These are phyloP conservation scores for Lentinus tigrinus DNA, from an alignment of 768 basidiomycete genomes.

Conservation along the genomic window DNA sequence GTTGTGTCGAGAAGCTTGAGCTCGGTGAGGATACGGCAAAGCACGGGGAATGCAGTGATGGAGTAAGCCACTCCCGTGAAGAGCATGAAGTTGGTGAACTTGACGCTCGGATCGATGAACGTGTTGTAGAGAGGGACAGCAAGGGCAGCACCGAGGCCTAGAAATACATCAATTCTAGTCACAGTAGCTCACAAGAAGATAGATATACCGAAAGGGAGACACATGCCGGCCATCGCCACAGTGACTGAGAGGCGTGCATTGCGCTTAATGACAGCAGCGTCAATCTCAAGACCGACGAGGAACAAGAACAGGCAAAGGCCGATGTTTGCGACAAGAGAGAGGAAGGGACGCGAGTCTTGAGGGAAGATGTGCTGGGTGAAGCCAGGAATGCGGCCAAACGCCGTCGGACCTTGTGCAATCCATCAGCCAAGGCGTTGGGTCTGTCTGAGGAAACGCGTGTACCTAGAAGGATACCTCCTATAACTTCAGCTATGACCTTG, in stretches of 20 bases:
- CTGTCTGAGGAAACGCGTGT: constrained; percentile 11
- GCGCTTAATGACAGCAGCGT: constrained; percentile 71
- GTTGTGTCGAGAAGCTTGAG: constrained; percentile 88
- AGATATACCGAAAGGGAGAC: constrained; percentile 70
- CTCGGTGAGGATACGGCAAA: constrained; percentile 87
- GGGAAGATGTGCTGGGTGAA: constrained; percentile 91
- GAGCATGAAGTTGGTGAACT: constrained; percentile 90
- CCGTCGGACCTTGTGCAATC: constrained; percentile 41
- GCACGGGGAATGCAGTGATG: constrained; percentile 83
- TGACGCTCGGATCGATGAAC: constrained; percentile 65
- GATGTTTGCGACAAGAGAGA: constrained; percentile 86
- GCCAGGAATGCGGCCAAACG: constrained; percentile 79
- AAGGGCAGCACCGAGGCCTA: constrained; percentile 63
- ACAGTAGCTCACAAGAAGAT: neutral
- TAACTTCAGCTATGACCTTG: constrained; percentile 78
- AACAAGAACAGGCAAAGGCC: constrained; percentile 89
- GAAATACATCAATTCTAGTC: neutral
- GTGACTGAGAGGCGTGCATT: constrained; percentile 66
- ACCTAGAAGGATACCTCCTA: constrained; percentile 90
- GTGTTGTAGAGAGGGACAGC: constrained; percentile 68
- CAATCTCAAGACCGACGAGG: constrained; percentile 92
- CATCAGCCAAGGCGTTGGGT: neutral
- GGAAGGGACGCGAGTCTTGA: constrained; percentile 61
- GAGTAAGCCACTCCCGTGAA: constrained; percentile 92
- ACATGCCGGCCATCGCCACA: constrained; percentile 82